Evolutionary conservation across 2,329 filamentous ascomycete genomes (phyloP).

Genomic region (Cladosporium sp.): DNA sequence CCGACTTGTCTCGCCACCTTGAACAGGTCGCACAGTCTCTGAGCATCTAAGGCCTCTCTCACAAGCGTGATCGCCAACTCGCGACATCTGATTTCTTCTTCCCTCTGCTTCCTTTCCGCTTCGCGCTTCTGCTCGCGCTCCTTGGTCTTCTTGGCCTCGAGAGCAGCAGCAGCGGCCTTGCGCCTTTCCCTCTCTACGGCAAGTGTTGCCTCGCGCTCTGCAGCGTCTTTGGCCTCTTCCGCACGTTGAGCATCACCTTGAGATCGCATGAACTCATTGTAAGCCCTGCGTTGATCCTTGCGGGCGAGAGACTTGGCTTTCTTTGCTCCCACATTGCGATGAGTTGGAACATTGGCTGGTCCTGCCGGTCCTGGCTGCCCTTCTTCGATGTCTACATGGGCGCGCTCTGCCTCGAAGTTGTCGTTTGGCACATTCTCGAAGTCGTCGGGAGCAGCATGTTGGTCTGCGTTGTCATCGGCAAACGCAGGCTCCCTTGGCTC

Average conservation of each 20-base stretch:
- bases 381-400: conserved; percentile 1
- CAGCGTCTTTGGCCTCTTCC: conserved; percentile 43
- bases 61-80: conserved; percentile 37
- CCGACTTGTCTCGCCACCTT: conserved; percentile 45
- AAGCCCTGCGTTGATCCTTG: conserved; percentile 45
- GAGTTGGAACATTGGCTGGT: conserved; percentile 15
- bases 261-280: conserved; percentile 52
- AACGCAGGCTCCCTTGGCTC: conserved; percentile 16
- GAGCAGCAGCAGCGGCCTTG: conserved; percentile 43
- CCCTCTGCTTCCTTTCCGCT: conserved; percentile 39
- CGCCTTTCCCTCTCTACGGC: conserved; percentile 44
- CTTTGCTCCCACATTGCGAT: conserved; percentile 47
- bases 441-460: conserved; percentile 8
- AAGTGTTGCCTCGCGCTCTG: conserved; percentile 47
- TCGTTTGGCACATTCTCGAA: conserved; percentile 17
- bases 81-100: conserved; percentile 39
- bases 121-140: conserved; percentile 43
- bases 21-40: conserved; percentile 39
- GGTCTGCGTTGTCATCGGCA: conserved; percentile 8
- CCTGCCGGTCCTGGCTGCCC: conserved; percentile 38
- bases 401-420: conserved; percentile 13
- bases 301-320: conserved; percentile 51
- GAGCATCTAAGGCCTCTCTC: conserved; percentile 33
- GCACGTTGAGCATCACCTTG: conserved; percentile 49
- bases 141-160: conserved; percentile 42